These are phyloP conservation scores for Tricholoma terreum DNA, from an alignment of 768 basidiomycete genomes.

Conservation along the genomic window DNA sequence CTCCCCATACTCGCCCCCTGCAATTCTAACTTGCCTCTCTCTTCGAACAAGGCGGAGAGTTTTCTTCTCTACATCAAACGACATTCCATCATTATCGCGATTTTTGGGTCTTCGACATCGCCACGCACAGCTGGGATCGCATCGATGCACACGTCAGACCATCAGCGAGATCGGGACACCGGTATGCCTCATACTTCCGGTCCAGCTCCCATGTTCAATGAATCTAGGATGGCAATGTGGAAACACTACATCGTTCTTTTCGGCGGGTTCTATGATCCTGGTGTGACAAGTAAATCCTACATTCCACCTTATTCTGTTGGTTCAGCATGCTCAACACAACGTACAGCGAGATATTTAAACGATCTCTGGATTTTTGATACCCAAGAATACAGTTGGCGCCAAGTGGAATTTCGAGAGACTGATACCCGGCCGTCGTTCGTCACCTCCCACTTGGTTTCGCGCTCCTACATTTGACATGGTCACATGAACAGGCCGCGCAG, in stretches of 20 bases:
- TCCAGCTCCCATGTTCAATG: not conserved
- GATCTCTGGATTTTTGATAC: constrained; percentile 87
- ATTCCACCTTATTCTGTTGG: not conserved
- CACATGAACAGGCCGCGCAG: constrained; percentile 49
- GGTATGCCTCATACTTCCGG: constrained; percentile 38
- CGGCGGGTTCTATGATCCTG: constrained; percentile 89
- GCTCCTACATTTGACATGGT: not conserved
- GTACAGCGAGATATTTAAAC: constrained; percentile 71
- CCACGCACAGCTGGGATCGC: constrained; percentile 79
- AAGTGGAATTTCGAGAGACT: constrained; percentile 68
- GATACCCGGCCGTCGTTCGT: constrained; percentile 73
- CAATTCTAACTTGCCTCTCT: not conserved
- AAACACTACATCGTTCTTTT: constrained; percentile 86
- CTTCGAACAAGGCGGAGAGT: constrained; percentile 66
- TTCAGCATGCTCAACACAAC: not conserved
- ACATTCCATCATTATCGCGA: constrained; percentile 88
- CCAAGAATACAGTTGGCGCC: constrained; percentile 82
- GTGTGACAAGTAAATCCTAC: constrained; percentile 60
- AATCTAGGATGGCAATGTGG: constrained; percentile 78
- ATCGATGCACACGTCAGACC: constrained; percentile 85
- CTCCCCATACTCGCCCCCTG: not conserved
- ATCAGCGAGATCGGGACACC: constrained; percentile 78
- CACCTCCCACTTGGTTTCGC: not conserved
- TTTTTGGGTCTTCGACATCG: constrained; percentile 84
- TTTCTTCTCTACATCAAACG: constrained; percentile 78